These are phyloP conservation scores for Astrothelium macrocarpum DNA, from an alignment of 495 filamentous ascomycete species.

Conservation along the genomic window DNA sequence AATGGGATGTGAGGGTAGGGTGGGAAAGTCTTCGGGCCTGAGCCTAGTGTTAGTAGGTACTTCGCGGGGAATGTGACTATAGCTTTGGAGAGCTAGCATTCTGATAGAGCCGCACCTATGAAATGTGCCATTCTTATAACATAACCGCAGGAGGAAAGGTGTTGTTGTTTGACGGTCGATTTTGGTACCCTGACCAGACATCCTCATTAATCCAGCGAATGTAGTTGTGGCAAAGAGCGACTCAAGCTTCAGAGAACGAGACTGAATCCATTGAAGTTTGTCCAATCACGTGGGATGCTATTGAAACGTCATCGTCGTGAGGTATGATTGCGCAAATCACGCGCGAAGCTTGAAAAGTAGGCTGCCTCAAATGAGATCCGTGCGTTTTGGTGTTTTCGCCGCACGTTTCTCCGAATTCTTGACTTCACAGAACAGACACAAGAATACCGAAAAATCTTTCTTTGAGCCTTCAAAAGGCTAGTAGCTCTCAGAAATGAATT, in stretches of 20 bases:
- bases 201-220: too few species aligned
- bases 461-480: conserved; percentile 19
- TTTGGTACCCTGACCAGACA: conserved; percentile 23
- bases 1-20: conserved; percentile 38
- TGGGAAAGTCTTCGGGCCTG: conserved; percentile 59
- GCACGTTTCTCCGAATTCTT: not conserved
- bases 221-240: too few species aligned
- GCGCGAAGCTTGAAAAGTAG: not conserved
- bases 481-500: conserved; percentile 61
- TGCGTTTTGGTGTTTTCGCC: conserved; percentile 6
- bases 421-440: not conserved
- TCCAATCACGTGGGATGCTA: too few species aligned
- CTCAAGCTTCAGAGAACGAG: not conserved
- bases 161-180: conserved; percentile 66
- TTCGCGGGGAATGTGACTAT: not conserved
- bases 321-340: too few species aligned
- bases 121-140: conserved; percentile 65
- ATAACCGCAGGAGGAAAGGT: conserved; percentile 85
- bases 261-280: too few species aligned
- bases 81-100: not conserved
- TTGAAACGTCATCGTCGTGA: too few species aligned
- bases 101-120: conserved; percentile 47
- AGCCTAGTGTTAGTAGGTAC: not conserved
- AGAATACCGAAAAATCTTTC: conserved; percentile 22
- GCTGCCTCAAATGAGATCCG: not conserved